These are phyloP conservation scores for Solanum aculeatissimum DNA, from an alignment of 305 asterid species.

Conservation along the genomic window DNA sequence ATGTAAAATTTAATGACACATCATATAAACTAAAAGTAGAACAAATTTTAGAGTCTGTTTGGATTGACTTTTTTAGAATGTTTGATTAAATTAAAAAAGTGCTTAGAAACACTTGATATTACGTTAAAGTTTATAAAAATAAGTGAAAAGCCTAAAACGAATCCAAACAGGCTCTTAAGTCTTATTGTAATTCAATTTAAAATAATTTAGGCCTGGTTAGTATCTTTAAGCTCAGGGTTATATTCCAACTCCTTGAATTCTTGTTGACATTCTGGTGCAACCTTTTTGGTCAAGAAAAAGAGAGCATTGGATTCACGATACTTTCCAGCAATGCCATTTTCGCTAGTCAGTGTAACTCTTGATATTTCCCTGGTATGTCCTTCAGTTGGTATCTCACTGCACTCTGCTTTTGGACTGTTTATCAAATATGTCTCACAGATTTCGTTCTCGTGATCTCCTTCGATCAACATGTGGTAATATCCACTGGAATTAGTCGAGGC, in stretches of 20 bases:
- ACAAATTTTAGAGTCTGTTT: not conserved
- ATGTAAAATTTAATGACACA: not conserved
- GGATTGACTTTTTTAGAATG: not conserved
- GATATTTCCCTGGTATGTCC: constrained; percentile 29
- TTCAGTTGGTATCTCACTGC: constrained; percentile 31
- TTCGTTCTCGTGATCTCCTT: constrained; percentile 58
- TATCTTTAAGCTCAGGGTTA: not conserved
- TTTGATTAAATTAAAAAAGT: too few relatives aligned
- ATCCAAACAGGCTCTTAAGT: not conserved
- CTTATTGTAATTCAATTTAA: not conserved
- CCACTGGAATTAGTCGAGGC: constrained; percentile 28
- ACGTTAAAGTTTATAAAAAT: not conserved
- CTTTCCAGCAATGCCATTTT: constrained; percentile 41
- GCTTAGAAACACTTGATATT: too few relatives aligned
- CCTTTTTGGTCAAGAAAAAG: constrained; percentile 36
- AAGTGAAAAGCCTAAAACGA: not conserved
- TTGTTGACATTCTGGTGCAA: constrained; percentile 19
- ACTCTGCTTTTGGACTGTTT: constrained; percentile 40
- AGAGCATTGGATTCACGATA: constrained; percentile 46
- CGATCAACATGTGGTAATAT: constrained; percentile 19
- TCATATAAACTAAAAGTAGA: not conserved
- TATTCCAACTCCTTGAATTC: constrained; percentile 26
- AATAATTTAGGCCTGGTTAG: not conserved
- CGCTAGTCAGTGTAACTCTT: constrained; percentile 24
- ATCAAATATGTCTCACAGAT: constrained; percentile 34